phyloP scores from a whole-genome alignment of 805 yeast species.

The Sugiyamaella smithiae region DNA sequence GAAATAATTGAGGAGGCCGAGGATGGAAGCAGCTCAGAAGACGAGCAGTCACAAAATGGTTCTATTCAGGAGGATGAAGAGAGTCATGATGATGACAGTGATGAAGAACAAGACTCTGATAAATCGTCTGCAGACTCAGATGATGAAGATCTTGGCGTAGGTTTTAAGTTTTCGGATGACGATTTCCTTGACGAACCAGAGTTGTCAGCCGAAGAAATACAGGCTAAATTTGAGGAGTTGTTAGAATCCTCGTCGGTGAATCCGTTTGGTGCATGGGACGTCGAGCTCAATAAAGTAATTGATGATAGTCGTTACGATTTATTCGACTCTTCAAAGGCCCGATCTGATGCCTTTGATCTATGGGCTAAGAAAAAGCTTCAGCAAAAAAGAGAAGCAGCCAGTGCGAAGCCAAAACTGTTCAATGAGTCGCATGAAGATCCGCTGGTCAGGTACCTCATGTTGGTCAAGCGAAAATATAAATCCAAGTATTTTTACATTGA shows the following conservation, averaged over 20 bases:
- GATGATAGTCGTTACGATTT: slow-evolving; percentile 43
- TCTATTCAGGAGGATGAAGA: slow-evolving; percentile 11
- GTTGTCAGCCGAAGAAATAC: slow-evolving; percentile 12
- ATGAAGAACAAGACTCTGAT: slow-evolving; percentile 3
- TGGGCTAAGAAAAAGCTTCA: slow-evolving; percentile 39
- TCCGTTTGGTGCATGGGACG: slow-evolving; percentile 49
- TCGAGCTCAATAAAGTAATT: slow-evolving; percentile 41
- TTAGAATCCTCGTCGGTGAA: slow-evolving; percentile 38
- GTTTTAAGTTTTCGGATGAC: slow-evolving; percentile 19
- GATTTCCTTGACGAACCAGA: slow-evolving; percentile 21
- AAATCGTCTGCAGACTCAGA: slow-evolving; percentile 20
- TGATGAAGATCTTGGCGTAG: slow-evolving; percentile 19
- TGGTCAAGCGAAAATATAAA: slow-evolving; percentile 29
- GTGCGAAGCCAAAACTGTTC: background rate
- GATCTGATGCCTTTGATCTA: slow-evolving; percentile 43
- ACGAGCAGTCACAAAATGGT: slow-evolving; percentile 10
- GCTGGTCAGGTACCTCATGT: slow-evolving; percentile 29
- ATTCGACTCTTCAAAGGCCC: slow-evolving; percentile 35
- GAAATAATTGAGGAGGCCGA: slow-evolving; percentile 21
- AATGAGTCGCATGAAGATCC: slow-evolving; percentile 12
- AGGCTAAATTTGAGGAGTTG: slow-evolving; percentile 35
- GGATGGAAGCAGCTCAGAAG: slow-evolving; percentile 17
- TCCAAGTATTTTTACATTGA: slow-evolving; percentile 38
- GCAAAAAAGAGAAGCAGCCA: slow-evolving; percentile 3
- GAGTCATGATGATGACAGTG: slow-evolving; percentile 22